A percentile compares a stretch with the other conserved stretches of the same genome.
These are phyloP conservation scores for Debaryomycetaceae sp. DNA, from an alignment of 1,139 yeast genomes.

Conservation along the genomic window DNA sequence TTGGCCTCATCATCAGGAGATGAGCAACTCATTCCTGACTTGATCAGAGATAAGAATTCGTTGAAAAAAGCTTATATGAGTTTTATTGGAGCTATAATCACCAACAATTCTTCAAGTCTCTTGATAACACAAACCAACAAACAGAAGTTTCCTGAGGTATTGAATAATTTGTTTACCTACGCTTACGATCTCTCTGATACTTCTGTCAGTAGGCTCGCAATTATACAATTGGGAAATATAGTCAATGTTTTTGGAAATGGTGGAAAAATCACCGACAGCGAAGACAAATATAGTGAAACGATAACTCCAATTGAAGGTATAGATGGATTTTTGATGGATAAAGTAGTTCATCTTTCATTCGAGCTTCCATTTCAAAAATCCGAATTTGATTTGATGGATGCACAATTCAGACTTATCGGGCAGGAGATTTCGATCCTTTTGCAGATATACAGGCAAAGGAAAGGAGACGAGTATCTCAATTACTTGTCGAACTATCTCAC, in stretches of 20 bases:
- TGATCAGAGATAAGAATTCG: conserved; percentile 55
- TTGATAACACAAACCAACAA: conserved; percentile 68
- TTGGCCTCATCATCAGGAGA: conserved; percentile 24
- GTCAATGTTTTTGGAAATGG: conserved; percentile 58
- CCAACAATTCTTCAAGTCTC: conserved; percentile 77
- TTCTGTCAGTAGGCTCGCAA: conserved; percentile 62
- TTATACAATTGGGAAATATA: conserved; percentile 66
- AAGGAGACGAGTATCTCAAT: conserved; percentile 40
- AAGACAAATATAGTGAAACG: conserved; percentile 52
- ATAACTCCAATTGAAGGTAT: conserved; percentile 64
- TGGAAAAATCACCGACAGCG: conserved; percentile 58
- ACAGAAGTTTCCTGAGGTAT: conserved; percentile 56
- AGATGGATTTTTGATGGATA: conserved; percentile 65
- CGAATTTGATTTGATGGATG: conserved; percentile 67
- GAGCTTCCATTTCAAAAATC: conserved; percentile 75
- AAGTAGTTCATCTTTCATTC: conserved; percentile 65
- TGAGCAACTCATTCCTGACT: conserved; percentile 39
- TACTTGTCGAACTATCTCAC: conserved; percentile 55
- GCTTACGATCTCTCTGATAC: conserved; percentile 56
- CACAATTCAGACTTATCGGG: conserved; percentile 70
- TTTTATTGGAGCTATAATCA: conserved; percentile 63
- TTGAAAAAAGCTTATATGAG: conserved; percentile 70
- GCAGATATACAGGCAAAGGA: conserved; percentile 52
- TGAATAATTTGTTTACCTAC: conserved; percentile 64
- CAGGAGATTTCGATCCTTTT: conserved; percentile 73